Conservation (phyloP, 768 basidiomycete genomes). For the Ramaria rubella region DNA sequence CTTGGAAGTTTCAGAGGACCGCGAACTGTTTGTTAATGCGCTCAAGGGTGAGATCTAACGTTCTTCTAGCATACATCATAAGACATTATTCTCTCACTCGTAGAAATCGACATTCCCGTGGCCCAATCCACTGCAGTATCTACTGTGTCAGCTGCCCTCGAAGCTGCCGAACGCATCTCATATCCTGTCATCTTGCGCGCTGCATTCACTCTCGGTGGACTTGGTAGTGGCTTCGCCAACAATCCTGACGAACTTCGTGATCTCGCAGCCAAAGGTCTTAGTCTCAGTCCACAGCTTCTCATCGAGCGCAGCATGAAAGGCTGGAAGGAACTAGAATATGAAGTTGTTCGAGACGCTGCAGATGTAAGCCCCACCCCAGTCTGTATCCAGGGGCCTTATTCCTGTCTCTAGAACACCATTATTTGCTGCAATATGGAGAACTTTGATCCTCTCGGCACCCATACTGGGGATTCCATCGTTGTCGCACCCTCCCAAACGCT, state of each 20-base stretch:
- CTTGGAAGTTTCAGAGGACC: slow-evolving; percentile 93
- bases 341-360: slow-evolving; percentile 96
- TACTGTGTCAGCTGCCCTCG: slow-evolving; percentile 86
- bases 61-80: slow-evolving; percentile 6
- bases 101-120: slow-evolving; percentile 95
- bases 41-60: slow-evolving; percentile 65
- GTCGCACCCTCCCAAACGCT: slow-evolving; percentile 97
- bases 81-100: neutral
- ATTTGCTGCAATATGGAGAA: slow-evolving; percentile 99
- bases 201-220: slow-evolving; percentile 95
- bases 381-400: neutral
- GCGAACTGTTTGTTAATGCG: slow-evolving; percentile 92
- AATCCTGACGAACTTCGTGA: slow-evolving; percentile 92
- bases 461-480: slow-evolving; percentile 99
- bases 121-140: slow-evolving; percentile 96
- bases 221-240: slow-evolving; percentile 96
- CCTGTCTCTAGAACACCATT: slow-evolving; percentile 74
- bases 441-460: slow-evolving; percentile 97
- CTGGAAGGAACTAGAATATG: slow-evolving; percentile 99
- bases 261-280: slow-evolving; percentile 84
- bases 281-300: slow-evolving; percentile 89
- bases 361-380: slow-evolving; percentile 68
- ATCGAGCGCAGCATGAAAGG: slow-evolving; percentile 99
- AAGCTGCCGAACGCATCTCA: slow-evolving; percentile 85
- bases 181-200: slow-evolving; percentile 97